Evolutionary conservation across 1,139 yeast species (phyloP).

Genomic region (Yamadazyma friedrichii): DNA sequence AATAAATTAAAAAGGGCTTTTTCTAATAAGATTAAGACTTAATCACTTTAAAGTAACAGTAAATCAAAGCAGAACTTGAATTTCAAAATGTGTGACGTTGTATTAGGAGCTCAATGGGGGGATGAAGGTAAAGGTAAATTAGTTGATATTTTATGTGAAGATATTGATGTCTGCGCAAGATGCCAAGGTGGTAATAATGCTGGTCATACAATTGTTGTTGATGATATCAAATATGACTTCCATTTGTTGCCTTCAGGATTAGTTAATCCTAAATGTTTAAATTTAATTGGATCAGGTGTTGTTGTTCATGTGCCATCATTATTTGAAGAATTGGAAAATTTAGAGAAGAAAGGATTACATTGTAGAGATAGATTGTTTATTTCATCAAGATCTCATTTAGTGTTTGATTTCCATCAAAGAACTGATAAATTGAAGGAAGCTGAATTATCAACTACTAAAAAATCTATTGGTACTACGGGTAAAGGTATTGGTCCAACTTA

Average conservation of each 20-base stretch:
- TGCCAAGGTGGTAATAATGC: slow-evolving; percentile 99
- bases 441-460: slow-evolving; percentile 80
- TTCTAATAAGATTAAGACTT: not conserved
- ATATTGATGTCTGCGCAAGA: slow-evolving; percentile 94
- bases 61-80: not conserved
- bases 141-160: slow-evolving; percentile 90
- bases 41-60: too few relatives aligned
- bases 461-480: slow-evolving; percentile 97
- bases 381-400: slow-evolving; percentile 93
- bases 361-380: slow-evolving; percentile 81
- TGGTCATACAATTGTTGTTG: slow-evolving; percentile 96
- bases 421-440: slow-evolving; percentile 94
- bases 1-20: not conserved
- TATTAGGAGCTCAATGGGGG: slow-evolving; percentile 98
- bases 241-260: slow-evolving; percentile 98
- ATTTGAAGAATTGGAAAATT: slow-evolving; percentile 77
- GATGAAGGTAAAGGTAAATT: slow-evolving; percentile 99
- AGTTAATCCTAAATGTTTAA: slow-evolving; percentile 86
- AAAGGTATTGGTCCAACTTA: slow-evolving; percentile 99
- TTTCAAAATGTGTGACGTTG: slow-evolving; percentile 75
- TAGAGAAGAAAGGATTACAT: slow-evolving; percentile 77
- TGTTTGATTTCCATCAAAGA: slow-evolving; percentile 96
- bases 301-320: slow-evolving; percentile 94
- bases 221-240: slow-evolving; percentile 86
- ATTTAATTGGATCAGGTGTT: slow-evolving; percentile 94